Base-by-base conservation (phyloP, 148 eudicot species). In the Fallopia convolvulus region DNA sequence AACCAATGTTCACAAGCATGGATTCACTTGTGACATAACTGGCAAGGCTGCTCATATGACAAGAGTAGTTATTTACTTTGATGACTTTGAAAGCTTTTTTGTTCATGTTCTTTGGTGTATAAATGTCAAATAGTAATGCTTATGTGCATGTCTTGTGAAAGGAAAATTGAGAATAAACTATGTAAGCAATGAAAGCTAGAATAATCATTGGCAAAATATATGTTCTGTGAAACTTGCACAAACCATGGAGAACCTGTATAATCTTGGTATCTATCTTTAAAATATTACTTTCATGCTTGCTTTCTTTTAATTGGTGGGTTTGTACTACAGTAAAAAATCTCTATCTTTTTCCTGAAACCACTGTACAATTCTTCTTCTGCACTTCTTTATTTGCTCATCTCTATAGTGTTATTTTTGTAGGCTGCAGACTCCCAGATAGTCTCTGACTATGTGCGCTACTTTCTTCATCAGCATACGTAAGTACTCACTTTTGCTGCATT, bases 401-500 rank as follows among this genome's bases (percentile, higher is more conserved):
- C 3, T 58, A 55, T 17, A 17, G 21, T 48, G 44, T 50, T 36
- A 50, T 70, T 74, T 77, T 79, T 85, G 73, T 88, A 95, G 99
- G 99, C 99, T 53, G 99, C 97, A 72, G 99, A 95, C 83, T 88
- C 99, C 10, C 99, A 95, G 77, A 79, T 95, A 70, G 88, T 93
- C 49, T 91, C 99, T 23, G 99, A 95, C 78, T 95, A 92, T 80
- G 99, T 92, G 61, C 90, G 99, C 13, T 86, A 92, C 82, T 89
- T 85, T 86, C 97, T 95, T 76, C 94, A 93, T 84, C 99, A 95
- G 79, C 99, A 92, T 88, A 95, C 94, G 97, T 95, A 85, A 85
- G 97, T 85, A 36, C 41, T 36, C 33, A 12, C 49, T 65, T 36
- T 70, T 36, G 23, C 20, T 77, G 41, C n/a, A 65, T 10, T 17